Base-by-base conservation (phyloP, 2,329 filamentous ascomycete species). In the Eurotiales sp. region DNA sequence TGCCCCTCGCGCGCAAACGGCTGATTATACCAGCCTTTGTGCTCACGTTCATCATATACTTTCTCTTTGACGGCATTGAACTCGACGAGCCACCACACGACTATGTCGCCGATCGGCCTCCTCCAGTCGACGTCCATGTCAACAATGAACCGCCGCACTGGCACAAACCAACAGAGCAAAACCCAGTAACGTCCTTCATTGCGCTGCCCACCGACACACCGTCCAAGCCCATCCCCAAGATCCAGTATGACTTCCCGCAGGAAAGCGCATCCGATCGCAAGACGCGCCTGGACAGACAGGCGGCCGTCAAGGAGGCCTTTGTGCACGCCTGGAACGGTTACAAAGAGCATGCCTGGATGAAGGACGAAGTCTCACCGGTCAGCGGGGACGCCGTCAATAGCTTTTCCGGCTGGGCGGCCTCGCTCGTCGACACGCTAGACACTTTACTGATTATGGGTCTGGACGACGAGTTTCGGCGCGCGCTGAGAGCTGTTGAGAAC, bases 371-470 rank as follows among this genome's bases (percentile, higher is more conserved):
- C 12, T 79, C 74, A 19, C 93, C 93, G 1, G 75, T 91, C 5
- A 82, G 82, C 50, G 85, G 84, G 36, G 73, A 73, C 12, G 82
- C 77, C 57, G 80, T 82, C n/a, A 87, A 96, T 62, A 87, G 90
- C 0, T 97, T 97, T 69, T 92, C 89, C 60, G 89, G 87, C 46
- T 96, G 90, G 90, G 88, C 87, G 30, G 90, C 90, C 15, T 95
- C 90, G 0, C 68, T 96, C 53, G 87, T 96, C 3, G 90, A 96
- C 72, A 78, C 82, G 1, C 73, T 92, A 34, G 90, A 95, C 65
- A 90, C 89, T 0, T 75, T 95, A 1, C 89, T 88, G 82, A 91
- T 95, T 59, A 90, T 92, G 80, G 88, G 82, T 8, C 65, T 95
- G 63, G 80, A 80, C 56, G 78, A 86, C 0, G 88, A 95, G 59